Base-by-base conservation (phyloP, 495 filamentous ascomycete genomes). In the Penicillium paradoxum region DNA sequence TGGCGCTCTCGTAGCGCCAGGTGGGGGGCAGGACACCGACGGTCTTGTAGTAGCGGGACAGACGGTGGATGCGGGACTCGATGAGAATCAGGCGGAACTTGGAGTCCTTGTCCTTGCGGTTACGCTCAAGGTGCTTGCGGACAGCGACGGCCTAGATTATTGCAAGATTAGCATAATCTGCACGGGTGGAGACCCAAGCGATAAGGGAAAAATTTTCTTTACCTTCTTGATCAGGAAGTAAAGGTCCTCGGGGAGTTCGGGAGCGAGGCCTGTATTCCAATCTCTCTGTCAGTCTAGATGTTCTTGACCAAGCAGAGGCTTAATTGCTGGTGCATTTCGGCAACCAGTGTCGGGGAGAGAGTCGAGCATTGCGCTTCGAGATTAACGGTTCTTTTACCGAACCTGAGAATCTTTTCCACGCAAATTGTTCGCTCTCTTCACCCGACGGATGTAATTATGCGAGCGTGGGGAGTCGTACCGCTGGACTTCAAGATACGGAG, bases 161-260 rank as follows among this genome's bases (percentile, higher is more conserved):
- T 32, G 30, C n/a, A 4, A 38, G 2, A 45, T 57, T 63, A 55
- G 53, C 24, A 3, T 25, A 18, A 17, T 37, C 21, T 29, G 18
- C 14, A 33, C 3, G 6, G 17, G 18, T 21, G 7, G n/a, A 45
- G 19, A 38, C 14, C n/a, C 7, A 44, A 21, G 32, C 25, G 4
- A 56, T 34, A n/a, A 8, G 29, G 10, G 19, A 40, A 38, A 17
- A 37, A 34, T 34, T 32, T 30, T 30, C 25, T 74, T 62, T 72
- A 91, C 91, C 89, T 98, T 98, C 87, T 96, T 97, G 85, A 98
- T 97, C 73, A 98, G 84, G 87, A 91, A 89, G 83, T 90, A 90
- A 51, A 98, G 85, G 75, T 97, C 95, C 82, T 97, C 93, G 60
- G 93, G 93, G 63, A 97, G 85, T 71, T 96, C 90, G 64, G 95